These are phyloP conservation scores for Tricholoma flavovirens DNA, from an alignment of 768 basidiomycete genomes.

Conservation along the genomic window DNA sequence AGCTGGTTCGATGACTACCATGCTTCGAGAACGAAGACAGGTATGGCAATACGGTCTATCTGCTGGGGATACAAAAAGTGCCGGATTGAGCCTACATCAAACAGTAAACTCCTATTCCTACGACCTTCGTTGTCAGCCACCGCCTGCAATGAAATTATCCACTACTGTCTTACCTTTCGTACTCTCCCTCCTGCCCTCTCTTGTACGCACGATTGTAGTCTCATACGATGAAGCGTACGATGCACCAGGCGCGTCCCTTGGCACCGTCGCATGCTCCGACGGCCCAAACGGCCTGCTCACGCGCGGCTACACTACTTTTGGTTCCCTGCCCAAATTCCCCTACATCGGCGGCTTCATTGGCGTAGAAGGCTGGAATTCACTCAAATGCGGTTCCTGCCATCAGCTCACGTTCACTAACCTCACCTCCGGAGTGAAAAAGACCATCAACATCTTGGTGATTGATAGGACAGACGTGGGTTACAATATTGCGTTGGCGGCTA, in stretches of 20 bases:
- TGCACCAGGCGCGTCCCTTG: conserved; percentile 22
- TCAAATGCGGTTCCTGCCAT: conserved; percentile 51
- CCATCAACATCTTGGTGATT: conserved; percentile 41
- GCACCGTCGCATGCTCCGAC: conserved; percentile 42
- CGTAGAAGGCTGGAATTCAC: conserved; percentile 40
- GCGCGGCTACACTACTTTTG: conserved; percentile 36
- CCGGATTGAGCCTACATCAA: background rate
- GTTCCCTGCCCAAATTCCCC: conserved; percentile 45
- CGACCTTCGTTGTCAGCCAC: background rate
- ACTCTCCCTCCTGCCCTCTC: conserved; percentile 11
- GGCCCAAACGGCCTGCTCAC: conserved; percentile 40
- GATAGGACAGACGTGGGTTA: conserved; percentile 28
- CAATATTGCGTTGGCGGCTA: conserved; percentile 21
- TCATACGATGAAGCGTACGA: conserved; percentile 41
- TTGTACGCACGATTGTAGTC: conserved; percentile 5
- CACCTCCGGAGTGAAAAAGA: conserved; percentile 16
- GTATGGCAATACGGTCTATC: background rate
- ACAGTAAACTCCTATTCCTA: background rate
- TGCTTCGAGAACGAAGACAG: background rate
- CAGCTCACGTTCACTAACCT: conserved; percentile 34
- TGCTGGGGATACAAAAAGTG: background rate
- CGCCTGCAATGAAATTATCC: conserved; percentile 29
- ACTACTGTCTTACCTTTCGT: conserved; percentile 17
- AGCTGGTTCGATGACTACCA: background rate
- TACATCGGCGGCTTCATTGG: conserved; percentile 43